Evolutionary conservation across 2,329 filamentous ascomycete genomes (phyloP), one percentile per base, ranked within the genome.

Genomic region (Alternaria burnsii): DNA sequence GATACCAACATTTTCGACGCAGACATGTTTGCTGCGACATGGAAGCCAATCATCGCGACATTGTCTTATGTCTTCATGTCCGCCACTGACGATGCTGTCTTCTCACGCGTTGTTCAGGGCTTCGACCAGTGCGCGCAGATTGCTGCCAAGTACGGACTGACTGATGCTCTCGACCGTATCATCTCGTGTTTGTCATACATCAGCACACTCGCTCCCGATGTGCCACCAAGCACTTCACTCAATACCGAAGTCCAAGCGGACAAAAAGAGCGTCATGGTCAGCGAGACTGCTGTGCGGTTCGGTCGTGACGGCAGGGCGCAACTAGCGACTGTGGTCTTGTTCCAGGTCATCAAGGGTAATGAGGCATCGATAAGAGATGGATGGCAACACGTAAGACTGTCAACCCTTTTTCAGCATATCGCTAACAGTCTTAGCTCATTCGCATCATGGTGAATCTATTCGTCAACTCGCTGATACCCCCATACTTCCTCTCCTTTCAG

Each of bases 41-140:
- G 96, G 95, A 93, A 88, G 75, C 94, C 96, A 0, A 93, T 99
- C 51, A 86, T 99, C 38, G 94, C 95, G 4, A 98, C 96, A 0
- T 83, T 99, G 55, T 96, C 95, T 12, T 99, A 98, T 75, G 95
- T 99, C 4, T 99, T 99, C 82, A 97, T 98, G 90, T 98, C 94
- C 36, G 96, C 96, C 16, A 97, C 93, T 0, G 96, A 99, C 73
- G 95, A 99, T 76, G 88, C 94, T 0, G 95, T 99, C 3, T 99
- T 97, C 76, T 92, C 92, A 36, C 88, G 95, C 61, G 91, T 99
- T 18, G 93, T 98, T 28, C 92, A 92, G 48, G 95, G 95, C 2
- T 99, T 99, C 73, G 93, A 97, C 71, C 94, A 99, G 78, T 98
- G 94, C 76, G 94, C 95, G 18, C 90, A 92, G 61, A 97, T 99